phyloP scores from a whole-genome alignment of 768 basidiomycete species.

The Paxillus involutus region DNA sequence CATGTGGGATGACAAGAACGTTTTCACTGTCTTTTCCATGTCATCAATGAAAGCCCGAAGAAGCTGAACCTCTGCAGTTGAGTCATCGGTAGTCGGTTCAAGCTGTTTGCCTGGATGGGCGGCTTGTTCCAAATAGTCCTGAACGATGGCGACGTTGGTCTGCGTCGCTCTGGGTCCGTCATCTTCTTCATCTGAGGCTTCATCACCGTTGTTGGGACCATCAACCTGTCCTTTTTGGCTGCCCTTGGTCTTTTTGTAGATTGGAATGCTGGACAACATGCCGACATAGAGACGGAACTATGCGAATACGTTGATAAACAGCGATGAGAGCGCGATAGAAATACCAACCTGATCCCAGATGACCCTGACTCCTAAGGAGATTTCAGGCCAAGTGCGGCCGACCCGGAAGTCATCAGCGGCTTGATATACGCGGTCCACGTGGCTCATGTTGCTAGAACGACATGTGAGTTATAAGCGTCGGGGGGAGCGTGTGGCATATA shows the following conservation, averaged over 20 bases:
- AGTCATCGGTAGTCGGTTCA: slow-evolving; percentile 17
- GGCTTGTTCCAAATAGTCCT: slow-evolving; percentile 29
- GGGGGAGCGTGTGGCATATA: slow-evolving; percentile 21
- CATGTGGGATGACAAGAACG: slow-evolving; percentile 73
- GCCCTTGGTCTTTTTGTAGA: slow-evolving; percentile 29
- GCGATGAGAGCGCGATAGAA: neutral
- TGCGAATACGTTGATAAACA: neutral
- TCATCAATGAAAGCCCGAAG: slow-evolving; percentile 57
- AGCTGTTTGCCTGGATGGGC: slow-evolving; percentile 30
- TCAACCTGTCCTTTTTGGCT: slow-evolving; percentile 20
- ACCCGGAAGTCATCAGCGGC: slow-evolving; percentile 32
- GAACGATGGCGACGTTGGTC: slow-evolving; percentile 20
- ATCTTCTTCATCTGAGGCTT: slow-evolving; percentile 27
- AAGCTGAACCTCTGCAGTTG: slow-evolving; percentile 15
- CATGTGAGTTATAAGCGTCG: neutral
- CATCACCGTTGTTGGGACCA: slow-evolving; percentile 32
- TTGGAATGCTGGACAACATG: slow-evolving; percentile 27
- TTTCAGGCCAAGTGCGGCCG: slow-evolving; percentile 31
- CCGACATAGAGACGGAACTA: slow-evolving; percentile 34
- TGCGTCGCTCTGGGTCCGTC: slow-evolving; percentile 22
- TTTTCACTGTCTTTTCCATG: slow-evolving; percentile 55
- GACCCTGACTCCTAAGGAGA: slow-evolving; percentile 24
- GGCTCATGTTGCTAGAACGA: slow-evolving; percentile 5
- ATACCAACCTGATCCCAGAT: slow-evolving; percentile 31
- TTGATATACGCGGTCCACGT: slow-evolving; percentile 23